Percentiles rank a stretch among this genome's conserved stretches.
Conservation (phyloP, 2,329 filamentous ascomycete species). For the Microsporum audouinii region DNA sequence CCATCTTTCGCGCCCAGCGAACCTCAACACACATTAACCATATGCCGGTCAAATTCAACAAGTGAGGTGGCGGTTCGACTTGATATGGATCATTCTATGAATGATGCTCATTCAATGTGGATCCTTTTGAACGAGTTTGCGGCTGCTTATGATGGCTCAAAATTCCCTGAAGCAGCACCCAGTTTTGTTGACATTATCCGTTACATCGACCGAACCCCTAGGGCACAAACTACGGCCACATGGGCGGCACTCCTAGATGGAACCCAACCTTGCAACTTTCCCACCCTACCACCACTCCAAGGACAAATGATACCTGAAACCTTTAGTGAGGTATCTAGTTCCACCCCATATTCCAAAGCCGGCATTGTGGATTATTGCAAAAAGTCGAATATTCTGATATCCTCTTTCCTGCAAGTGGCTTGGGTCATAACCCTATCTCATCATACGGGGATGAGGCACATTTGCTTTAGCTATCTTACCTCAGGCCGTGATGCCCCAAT, state of each 20-base stretch:
- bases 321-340: neutral
- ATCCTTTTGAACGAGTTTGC: neutral
- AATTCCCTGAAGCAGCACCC: neutral
- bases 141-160: neutral
- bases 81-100: neutral
- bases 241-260: neutral
- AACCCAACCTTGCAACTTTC: neutral
- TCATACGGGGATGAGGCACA: slow-evolving; percentile 38
- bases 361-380: slow-evolving; percentile 8
- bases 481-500: slow-evolving; percentile 45
- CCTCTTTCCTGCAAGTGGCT: slow-evolving; percentile 41
- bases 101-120: neutral
- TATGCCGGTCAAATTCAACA: slow-evolving; percentile 15
- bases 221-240: neutral
- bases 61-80: neutral
- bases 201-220: neutral
- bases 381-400: slow-evolving; percentile 28
- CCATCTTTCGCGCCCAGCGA: neutral
- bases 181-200: neutral
- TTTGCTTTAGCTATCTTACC: slow-evolving; percentile 45
- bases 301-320: neutral
- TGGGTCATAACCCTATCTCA: slow-evolving; percentile 43
- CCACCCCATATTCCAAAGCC: neutral
- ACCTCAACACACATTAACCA: slow-evolving; percentile 22
- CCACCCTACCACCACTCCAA: neutral